Evolutionary conservation across 192 early-diverging fungal species (phyloP), one percentile per base, ranked within the genome.

Genomic region (Gonapodya prolifera): DNA sequence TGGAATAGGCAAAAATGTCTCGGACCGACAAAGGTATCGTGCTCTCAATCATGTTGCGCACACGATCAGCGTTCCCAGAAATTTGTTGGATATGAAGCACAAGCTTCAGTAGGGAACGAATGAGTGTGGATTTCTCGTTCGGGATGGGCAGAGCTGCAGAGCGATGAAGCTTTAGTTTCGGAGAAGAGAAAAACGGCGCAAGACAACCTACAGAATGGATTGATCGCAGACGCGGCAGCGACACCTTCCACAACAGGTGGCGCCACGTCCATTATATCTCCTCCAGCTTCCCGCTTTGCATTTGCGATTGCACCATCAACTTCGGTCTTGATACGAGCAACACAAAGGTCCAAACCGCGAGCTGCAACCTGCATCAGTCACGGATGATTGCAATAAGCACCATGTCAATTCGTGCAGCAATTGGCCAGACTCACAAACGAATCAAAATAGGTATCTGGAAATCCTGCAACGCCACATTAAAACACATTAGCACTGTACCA

Each of bases 21-120:
- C 86, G 84, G 35, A 99, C 79, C 1, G 95, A 91, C 18, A 80
- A 36, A 1, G 98, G 95, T 31, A 98, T 82, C 34, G 90, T 78
- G 1, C 93, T 92, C 35, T 99, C 98, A 34, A 98, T 95, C 77
- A 99, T 81, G 78, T 98, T 99, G 29, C 98, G 91, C 80, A 99
- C 80, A 0, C 95, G 89, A 79, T 98, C 97, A 29, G 92, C 90
- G 31, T 91, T 92, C 2, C 94, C 94, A 28, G 94, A 87, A n/a
- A 92, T 91, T 82, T 98, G 94, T 91, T 97, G 91, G 91, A 98
- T 91, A 78, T 96, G 94, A 70, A 94, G 86, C 31, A 96, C 85
- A 81, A 96, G 91, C 83, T 97, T 96, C 77, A 98, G 87, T 86
- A 96, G 88, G 35, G 94, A 89, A 70, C 97, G 93, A 23, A 97